Base-by-base conservation (phyloP, 148 eudicot genomes). In the Pouteria glomerata region DNA sequence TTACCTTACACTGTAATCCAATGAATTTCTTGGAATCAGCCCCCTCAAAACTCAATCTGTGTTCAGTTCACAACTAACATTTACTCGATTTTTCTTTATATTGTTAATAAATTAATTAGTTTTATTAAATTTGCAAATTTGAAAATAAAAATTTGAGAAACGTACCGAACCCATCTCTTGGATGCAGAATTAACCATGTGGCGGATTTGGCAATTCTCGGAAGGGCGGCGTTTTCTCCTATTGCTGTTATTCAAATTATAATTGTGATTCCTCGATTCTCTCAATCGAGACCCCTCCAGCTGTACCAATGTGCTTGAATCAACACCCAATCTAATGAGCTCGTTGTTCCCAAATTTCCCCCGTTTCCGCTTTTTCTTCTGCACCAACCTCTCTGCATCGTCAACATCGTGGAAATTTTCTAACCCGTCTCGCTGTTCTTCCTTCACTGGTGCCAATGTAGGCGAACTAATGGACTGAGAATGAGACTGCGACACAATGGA, bases 1-100 rank as follows among this genome's bases (percentile, higher is more conserved):
- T 80, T 72, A 78, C 99, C 99, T 95, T 81, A 89, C 97, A 89
- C 79, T 87, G 76, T 59, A 95, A 77, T 63, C 92, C 99, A 73
- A 89, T 72, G 45, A 91, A 85, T 34, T 73, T 83, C 75, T 72
- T 73, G 8, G 96, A 89, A 79, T 88, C 89, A 76, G 80, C 88
- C 33, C 87, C 90, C 55, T 88, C 87, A 62, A 74, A 85, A 51
- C 79, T 74, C 81, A 95, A 76, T 87, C 99, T 95, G 89, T 63
- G 35, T 69, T 72, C 34, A 26, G 52, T n/a, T 51, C 8, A 11
- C 15, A 41, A 74, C 45, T 27, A 14, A 41, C 0, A 35, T 31
- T 52, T 37, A 6, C 59, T 57, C 69, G 18, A 16, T 39, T 73
- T 51, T 8, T 14, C 29, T 14, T 24, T 34, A 24, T 34, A 19